phyloP scores from a whole-genome alignment of 2,329 filamentous ascomycete genomes.

The Dothistroma septosporum region DNA sequence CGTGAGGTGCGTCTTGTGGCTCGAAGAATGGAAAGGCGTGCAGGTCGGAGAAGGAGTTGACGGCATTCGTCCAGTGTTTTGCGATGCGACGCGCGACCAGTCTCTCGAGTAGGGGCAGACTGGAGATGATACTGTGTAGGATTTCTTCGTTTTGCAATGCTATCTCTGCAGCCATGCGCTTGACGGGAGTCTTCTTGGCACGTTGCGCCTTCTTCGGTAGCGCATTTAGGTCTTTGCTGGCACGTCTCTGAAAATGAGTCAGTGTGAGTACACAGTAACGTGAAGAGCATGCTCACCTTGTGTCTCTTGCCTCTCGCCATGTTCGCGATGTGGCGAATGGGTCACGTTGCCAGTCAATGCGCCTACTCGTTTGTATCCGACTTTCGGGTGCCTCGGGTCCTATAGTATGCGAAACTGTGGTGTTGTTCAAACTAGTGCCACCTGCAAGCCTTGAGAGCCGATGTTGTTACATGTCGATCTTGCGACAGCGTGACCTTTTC shows the following conservation, averaged over 20 bases:
- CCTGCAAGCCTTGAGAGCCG: background rate
- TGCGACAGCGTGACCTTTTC: background rate
- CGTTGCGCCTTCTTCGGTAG: background rate
- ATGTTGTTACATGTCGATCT: background rate
- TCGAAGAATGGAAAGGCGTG: background rate
- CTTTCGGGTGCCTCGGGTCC: background rate
- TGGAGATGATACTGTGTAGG: background rate
- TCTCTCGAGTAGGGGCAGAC: background rate
- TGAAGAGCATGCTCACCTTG: background rate
- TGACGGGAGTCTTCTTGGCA: background rate
- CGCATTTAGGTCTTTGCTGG: background rate
- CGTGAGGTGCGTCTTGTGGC: background rate
- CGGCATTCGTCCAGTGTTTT: background rate
- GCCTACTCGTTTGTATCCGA: background rate
- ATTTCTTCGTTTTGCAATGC: background rate
- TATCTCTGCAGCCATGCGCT: background rate
- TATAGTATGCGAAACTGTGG: background rate
- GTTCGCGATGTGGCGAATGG: background rate
- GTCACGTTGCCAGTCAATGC: background rate
- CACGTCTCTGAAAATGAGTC: background rate
- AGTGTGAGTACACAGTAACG: background rate
- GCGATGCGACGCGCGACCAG: background rate
- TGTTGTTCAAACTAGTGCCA: background rate
- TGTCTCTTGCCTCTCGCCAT: background rate
- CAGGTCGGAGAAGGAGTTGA: background rate